A percentile compares a stretch with the other conserved stretches of the same genome.
These are phyloP conservation scores for Acacia crassicarpa DNA, from an alignment of 306 rosid species.

Conservation along the genomic window DNA sequence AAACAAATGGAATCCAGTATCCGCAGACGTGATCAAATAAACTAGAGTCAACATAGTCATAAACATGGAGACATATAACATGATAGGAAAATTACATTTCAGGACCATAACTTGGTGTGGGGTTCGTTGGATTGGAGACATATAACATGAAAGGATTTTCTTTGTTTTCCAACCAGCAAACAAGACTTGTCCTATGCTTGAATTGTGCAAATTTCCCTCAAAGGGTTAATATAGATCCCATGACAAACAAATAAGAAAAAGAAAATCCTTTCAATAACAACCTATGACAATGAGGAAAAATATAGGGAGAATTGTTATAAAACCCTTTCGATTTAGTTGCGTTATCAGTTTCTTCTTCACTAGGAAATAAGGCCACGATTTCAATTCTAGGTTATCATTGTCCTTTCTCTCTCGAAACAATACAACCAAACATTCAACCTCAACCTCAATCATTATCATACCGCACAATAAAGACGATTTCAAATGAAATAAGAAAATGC, in stretches of 20 bases:
- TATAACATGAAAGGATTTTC: too few relatives aligned
- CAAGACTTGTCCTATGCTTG: neutral
- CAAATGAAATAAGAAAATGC: neutral
- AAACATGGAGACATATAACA: too few relatives aligned
- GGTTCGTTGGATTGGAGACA: too few relatives aligned
- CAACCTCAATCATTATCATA: neutral
- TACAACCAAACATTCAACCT: neutral
- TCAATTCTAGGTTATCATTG: too few relatives aligned
- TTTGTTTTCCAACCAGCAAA: neutral
- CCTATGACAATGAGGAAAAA: neutral
- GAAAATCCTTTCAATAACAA: neutral
- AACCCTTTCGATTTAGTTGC: neutral
- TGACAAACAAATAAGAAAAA: neutral
- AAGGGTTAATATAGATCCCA: neutral
- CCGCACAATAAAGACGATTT: neutral
- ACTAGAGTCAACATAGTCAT: too few relatives aligned
- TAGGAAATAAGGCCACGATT: neutral
- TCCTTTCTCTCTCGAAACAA: neutral
- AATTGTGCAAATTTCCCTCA: neutral
- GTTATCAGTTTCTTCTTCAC: neutral
- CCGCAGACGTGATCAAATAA: too few relatives aligned
- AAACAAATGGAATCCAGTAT: too few relatives aligned
- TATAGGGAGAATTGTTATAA: neutral
- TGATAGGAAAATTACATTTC: too few relatives aligned
- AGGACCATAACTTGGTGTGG: too few relatives aligned